Evolutionary conservation across 1,139 yeast species (phyloP), one percentile per base, ranked within the genome.

Genomic region (Saccharomyces hybrid): DNA sequence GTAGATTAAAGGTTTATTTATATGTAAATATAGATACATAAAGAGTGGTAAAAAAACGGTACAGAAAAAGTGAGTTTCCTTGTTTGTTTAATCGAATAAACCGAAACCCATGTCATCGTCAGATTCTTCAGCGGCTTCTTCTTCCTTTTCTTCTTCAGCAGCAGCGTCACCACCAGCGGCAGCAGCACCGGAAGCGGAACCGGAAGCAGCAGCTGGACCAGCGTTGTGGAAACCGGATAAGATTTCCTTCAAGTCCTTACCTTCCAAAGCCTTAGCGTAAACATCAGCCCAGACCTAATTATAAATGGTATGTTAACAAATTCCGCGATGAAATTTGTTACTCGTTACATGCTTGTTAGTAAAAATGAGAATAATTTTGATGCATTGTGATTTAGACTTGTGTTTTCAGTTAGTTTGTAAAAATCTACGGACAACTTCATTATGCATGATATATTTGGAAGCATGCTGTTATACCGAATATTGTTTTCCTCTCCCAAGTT

Each of bases 191-290:
- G 79, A 78, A 66, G 78, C 79, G 64, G 78, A 79, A 64, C 78
- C 78, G 62, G 81, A 77, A 62, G 81, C 80, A 61, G 84, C 78
- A 68, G 84, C 81, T 66, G 87, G 78, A 69, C 86, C 82, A 69
- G 82, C 84, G 65, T 82, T 76, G 71, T 88, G 84, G 78, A 88
- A 81, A 74, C 88, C 85, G 78, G 84, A 82, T 75, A 88, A 81
- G 75, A 89, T 81, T 73, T 88, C 91, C 84, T 91, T 91, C 76
- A 93, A 80, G 84, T 91, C 84, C 82, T 88, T 88, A 76, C 97
- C 97, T 78, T 86, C 96, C 73, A 93, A 84, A 75, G 98, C 98
- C 82, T 88, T 87, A 73, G 98, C 95, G 81, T 80, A 93, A 72
- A 88, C 83, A 72, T 88, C 90, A 73, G 96, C 88, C 97, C 98